Evolutionary conservation across 176 grass and related monocot genomes (phyloP).

Genomic region (Rhynchospora tenuis): DNA sequence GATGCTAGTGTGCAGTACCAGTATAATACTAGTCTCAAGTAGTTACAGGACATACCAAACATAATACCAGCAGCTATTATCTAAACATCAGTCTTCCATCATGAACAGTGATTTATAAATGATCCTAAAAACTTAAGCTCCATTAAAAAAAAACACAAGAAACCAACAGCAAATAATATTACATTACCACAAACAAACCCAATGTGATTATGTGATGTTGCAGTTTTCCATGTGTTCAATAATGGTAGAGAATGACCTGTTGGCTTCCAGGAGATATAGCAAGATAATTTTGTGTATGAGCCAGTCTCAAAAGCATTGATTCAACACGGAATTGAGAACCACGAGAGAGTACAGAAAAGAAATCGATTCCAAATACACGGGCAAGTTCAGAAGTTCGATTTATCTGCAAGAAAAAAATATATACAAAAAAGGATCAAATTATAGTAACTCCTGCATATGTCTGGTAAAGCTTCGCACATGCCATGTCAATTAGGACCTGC

Average conservation of each 20-base stretch:
- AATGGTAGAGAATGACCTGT: conserved; percentile 41
- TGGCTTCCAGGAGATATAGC: conserved; percentile 91
- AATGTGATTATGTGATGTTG: background rate
- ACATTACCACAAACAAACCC: background rate
- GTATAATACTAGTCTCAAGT: background rate
- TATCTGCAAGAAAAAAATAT: conserved; percentile 54
- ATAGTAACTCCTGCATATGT: conserved; percentile 14
- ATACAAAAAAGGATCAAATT: conserved; percentile 6
- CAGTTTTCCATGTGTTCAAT: background rate
- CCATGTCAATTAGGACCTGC: conserved; percentile 1
- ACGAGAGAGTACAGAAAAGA: conserved; percentile 96
- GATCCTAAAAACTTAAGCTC: background rate
- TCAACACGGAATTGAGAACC: conserved; percentile 95
- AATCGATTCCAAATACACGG: conserved; percentile 95
- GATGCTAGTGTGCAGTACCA: background rate
- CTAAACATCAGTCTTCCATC: background rate
- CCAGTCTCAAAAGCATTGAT: conserved; percentile 94
- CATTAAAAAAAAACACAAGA: background rate
- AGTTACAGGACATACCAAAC: background rate
- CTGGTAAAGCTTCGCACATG: conserved; percentile 6
- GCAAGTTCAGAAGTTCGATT: conserved; percentile 97
- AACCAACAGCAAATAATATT: background rate
- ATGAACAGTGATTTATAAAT: background rate
- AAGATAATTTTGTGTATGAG: conserved; percentile 96
- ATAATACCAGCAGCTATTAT: background rate